A percentile compares a stretch with the other conserved stretches of the same genome.
Evolutionary conservation across 2,329 filamentous ascomycete genomes (phyloP).

Genomic region (Venturia nashicola): DNA sequence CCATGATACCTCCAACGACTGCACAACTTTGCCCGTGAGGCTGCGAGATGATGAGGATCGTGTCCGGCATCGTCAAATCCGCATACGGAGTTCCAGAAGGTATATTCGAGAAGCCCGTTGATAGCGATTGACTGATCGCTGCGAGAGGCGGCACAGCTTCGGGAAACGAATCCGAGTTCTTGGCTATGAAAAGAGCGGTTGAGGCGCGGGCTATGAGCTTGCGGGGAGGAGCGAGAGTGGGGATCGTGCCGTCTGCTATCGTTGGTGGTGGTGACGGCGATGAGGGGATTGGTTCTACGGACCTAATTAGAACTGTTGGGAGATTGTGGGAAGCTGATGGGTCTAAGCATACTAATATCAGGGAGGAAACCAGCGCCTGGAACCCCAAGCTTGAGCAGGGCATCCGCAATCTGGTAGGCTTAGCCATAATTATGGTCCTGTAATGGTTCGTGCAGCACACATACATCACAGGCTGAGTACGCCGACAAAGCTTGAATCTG

Average conservation of each 20-base stretch:
- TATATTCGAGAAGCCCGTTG: constrained; percentile 34
- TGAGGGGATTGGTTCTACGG: constrained; percentile 17
- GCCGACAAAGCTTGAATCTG: constrained; percentile 15
- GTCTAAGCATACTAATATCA: constrained; percentile 39
- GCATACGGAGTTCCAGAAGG: constrained; percentile 53
- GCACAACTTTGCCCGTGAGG: constrained; percentile 55
- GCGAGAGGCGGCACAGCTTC: constrained; percentile 8
- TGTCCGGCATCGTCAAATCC: constrained; percentile 47
- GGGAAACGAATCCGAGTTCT: constrained; percentile 30
- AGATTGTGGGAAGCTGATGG: constrained; percentile 7
- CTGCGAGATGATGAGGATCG: constrained; percentile 55
- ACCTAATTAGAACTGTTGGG: constrained; percentile 17
- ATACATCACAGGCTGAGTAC: constrained; percentile 22
- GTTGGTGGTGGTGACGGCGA: constrained; percentile 8
- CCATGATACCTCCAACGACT: constrained; percentile 67
- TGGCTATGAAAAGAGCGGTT: constrained; percentile 51
- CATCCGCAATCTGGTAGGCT: constrained; percentile 50
- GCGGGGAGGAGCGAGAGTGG: constrained; percentile 17
- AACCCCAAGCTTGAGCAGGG: constrained; percentile 56
- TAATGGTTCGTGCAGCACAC: constrained; percentile 3
- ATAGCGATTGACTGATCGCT: constrained; percentile 5
- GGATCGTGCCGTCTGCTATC: constrained; percentile 10
- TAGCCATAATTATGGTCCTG: not conserved
- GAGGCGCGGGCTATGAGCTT: constrained; percentile 41
- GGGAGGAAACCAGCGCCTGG: constrained; percentile 54